A percentile compares a stretch with the other conserved stretches of the same genome.
These are phyloP conservation scores for Alternaria sp. DNA, from an alignment of 2,329 filamentous ascomycete genomes.

Conservation along the genomic window DNA sequence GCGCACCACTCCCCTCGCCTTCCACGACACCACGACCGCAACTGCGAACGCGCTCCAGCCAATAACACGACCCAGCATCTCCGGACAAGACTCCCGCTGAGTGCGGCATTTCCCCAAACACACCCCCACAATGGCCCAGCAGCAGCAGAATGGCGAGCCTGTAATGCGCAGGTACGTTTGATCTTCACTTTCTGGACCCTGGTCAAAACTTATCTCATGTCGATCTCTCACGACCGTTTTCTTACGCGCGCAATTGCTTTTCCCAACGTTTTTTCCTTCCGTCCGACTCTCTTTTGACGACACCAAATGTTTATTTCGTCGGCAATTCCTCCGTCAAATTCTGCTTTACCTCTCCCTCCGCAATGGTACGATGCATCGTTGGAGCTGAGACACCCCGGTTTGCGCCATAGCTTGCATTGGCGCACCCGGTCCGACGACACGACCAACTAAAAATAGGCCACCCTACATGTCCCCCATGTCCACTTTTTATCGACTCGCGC, in stretches of 20 bases:
- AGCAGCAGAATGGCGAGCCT: constrained; percentile 55
- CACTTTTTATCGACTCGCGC: constrained; percentile 43
- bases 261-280: neutral
- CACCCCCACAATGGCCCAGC: constrained; percentile 44
- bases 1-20: neutral
- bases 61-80: neutral
- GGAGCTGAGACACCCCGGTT: constrained; percentile 33
- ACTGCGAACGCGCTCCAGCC: neutral
- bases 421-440: constrained; percentile 44
- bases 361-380: constrained; percentile 29
- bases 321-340: neutral
- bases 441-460: constrained; percentile 47
- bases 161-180: constrained; percentile 69
- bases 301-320: neutral
- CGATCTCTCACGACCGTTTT: neutral
- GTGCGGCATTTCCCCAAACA: constrained; percentile 6
- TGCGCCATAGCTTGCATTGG: constrained; percentile 49
- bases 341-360: neutral
- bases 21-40: neutral
- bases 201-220: neutral
- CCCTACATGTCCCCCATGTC: constrained; percentile 41
- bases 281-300: neutral
- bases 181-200: constrained; percentile 10
- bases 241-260: neutral
- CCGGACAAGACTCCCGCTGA: neutral